Evolutionary conservation across 768 basidiomycete genomes (phyloP), one percentile per base, ranked within the genome.

Genomic region (Tricholoma matsutake): DNA sequence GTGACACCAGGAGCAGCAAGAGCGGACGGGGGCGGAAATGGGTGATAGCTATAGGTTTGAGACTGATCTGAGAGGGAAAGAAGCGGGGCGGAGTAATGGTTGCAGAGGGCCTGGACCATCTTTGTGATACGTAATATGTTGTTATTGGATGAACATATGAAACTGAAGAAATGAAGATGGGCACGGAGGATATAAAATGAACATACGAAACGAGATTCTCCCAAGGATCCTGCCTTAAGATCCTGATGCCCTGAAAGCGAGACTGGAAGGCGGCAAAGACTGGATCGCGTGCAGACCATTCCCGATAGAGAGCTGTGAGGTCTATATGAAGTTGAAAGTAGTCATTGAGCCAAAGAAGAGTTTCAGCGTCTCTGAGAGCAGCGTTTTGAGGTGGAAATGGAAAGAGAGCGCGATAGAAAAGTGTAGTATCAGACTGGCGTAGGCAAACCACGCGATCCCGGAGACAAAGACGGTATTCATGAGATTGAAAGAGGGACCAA

Each of bases 121-220:
- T 90, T 91, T 14, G 93, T 91, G 67, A 99, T 99, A 6, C 97
- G 91, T 5, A 86, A 76, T 55, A 99, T 98, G 67, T 98, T 95
- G 72, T 98, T 98, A 69, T 98, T 98, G 2, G 94, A 92, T 2
- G 95, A 97, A 71, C 96, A 98, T 64, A 99, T 97, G 77, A 98
- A 99, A 8, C 96, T 96, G 53, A 22, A 20, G 2, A 60, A 14
- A 51, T 32, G 18, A 51, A 18, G 22, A 45, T 45, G 18, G 39
- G 47, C 45, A 57, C 5, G 1, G 32, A 7, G 14, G 54, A 41
- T 39, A 18, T 51, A 35, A 53, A 22, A 1, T 49, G 45, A 49
- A 85, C 92, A 67, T 73, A 97, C 95, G 93, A 94, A 47, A 98
- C 76, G 29, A 98, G 82, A 67, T 92, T 96, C 75, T 98, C 96